Conservation (phyloP, 2,329 filamentous ascomycete species). For the Paraphaeosphaeria minitans region DNA sequence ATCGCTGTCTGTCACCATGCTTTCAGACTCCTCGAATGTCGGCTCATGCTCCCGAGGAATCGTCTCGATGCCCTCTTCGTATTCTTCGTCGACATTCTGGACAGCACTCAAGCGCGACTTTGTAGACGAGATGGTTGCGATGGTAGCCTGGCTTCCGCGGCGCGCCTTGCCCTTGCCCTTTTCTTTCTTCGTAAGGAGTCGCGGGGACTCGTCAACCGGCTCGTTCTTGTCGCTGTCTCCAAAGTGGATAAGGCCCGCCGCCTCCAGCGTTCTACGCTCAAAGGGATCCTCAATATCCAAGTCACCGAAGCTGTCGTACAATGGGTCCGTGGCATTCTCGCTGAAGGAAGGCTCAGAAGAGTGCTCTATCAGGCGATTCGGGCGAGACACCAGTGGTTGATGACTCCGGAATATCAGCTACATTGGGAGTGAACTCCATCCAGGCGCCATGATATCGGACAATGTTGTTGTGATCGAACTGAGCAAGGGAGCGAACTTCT, state of each 20-base stretch:
- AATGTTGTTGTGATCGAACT: slow-evolving; percentile 68
- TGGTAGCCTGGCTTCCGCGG: slow-evolving; percentile 44
- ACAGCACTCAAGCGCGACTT: slow-evolving; percentile 49
- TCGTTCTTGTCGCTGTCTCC: slow-evolving; percentile 32
- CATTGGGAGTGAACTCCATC: slow-evolving; percentile 57
- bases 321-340: slow-evolving; percentile 14
- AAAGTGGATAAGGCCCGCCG: slow-evolving; percentile 35
- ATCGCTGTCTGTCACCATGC: slow-evolving; percentile 47
- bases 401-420: slow-evolving; percentile 16
- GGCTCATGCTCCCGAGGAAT: slow-evolving; percentile 46
- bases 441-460: slow-evolving; percentile 70
- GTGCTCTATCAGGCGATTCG: slow-evolving; percentile 33
- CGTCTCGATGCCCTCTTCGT: slow-evolving; percentile 56
- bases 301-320: slow-evolving; percentile 22
- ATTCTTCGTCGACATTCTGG: slow-evolving; percentile 43
- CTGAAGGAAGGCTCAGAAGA: slow-evolving; percentile 19
- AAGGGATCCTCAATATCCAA: slow-evolving; percentile 28
- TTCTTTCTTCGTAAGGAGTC: slow-evolving; percentile 24
- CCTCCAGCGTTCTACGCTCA: slow-evolving; percentile 15
- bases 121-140: slow-evolving; percentile 48
- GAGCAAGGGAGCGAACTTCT: slow-evolving; percentile 66
- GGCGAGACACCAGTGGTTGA: slow-evolving; percentile 18
- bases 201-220: slow-evolving; percentile 17
- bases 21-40: slow-evolving; percentile 29
- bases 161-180: slow-evolving; percentile 34